Percentiles rank a stretch among this genome's conserved stretches.
Conservation (phyloP, 371 early-diverging fungal species). For the Apophysomyces trapeziformis region DNA sequence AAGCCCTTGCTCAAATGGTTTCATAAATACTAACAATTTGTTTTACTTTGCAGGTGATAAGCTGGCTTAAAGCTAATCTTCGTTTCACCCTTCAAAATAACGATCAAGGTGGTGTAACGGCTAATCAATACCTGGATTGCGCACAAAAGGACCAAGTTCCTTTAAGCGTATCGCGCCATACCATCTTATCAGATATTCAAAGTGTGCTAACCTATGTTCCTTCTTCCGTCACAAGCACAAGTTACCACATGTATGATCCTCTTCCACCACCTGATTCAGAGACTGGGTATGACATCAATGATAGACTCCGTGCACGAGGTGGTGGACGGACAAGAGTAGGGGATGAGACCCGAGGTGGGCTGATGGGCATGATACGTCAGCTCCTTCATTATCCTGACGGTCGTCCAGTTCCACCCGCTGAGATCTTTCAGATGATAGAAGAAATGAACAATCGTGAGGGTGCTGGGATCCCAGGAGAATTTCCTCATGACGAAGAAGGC, state of each 20-base stretch:
- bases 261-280: conserved; percentile 70
- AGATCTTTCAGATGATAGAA: conserved; percentile 29
- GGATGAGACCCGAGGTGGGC: conserved; percentile 20
- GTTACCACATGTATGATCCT: conserved; percentile 76
- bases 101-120: conserved; percentile 10
- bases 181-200: conserved; percentile 71
- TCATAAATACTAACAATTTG: background rate
- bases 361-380: conserved; percentile 22
- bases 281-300: conserved; percentile 50
- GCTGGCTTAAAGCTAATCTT: conserved; percentile 54
- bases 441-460: conserved; percentile 19
- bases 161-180: conserved; percentile 71
- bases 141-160: conserved; percentile 45
- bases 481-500: conserved; percentile 34
- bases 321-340: conserved; percentile 13
- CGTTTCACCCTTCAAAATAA: conserved; percentile 14
- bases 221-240: conserved; percentile 49
- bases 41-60: conserved; percentile 27
- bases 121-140: conserved; percentile 23
- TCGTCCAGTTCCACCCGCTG: conserved; percentile 16
- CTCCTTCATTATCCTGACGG: conserved; percentile 21
- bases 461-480: conserved; percentile 41
- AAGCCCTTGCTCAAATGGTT: background rate
- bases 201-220: conserved; percentile 61
- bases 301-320: conserved; percentile 24